These are phyloP conservation scores for Ashbya aceris DNA, from an alignment of 1,139 yeast species.

Conservation along the genomic window DNA sequence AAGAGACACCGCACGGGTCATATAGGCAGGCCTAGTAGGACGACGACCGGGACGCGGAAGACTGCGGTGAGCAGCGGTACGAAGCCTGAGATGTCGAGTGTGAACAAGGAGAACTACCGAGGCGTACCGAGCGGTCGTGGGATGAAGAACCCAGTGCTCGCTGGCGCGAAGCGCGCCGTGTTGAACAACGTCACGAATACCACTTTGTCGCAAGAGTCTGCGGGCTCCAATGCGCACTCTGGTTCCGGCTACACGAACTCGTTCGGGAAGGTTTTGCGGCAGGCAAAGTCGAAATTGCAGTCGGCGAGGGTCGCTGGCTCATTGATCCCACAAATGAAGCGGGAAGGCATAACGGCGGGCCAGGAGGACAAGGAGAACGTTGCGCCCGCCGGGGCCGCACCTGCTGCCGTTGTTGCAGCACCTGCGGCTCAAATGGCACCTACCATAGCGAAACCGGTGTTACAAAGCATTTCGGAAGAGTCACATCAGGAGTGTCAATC, in stretches of 20 bases:
- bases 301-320: conserved; percentile 8
- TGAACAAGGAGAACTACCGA: conserved; percentile 18
- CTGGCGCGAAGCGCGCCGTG: conserved; percentile 21
- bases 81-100: conserved; percentile 7
- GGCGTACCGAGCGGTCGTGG: conserved; percentile 18
- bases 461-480: conserved; percentile 2
- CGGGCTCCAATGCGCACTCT: conserved; percentile 3
- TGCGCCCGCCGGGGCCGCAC: not conserved
- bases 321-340: not conserved
- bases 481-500: conserved; percentile 1
- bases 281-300: conserved; percentile 11
- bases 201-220: conserved; percentile 19
- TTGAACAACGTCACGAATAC: conserved; percentile 29
- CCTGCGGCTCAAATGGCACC: not conserved
- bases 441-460: not conserved
- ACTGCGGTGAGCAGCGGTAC: too few relatives aligned
- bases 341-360: not conserved
- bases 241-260: conserved; percentile 7
- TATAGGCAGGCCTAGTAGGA: too few relatives aligned
- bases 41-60: too few relatives aligned
- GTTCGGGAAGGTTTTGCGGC: conserved; percentile 12
- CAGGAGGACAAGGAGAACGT: conserved; percentile 3
- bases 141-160: conserved; percentile 17
- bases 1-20: too few relatives aligned
- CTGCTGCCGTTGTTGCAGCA: not conserved